These are phyloP conservation scores for Saturnispora serradocipensis DNA, from an alignment of 805 yeast genomes.

Conservation along the genomic window DNA sequence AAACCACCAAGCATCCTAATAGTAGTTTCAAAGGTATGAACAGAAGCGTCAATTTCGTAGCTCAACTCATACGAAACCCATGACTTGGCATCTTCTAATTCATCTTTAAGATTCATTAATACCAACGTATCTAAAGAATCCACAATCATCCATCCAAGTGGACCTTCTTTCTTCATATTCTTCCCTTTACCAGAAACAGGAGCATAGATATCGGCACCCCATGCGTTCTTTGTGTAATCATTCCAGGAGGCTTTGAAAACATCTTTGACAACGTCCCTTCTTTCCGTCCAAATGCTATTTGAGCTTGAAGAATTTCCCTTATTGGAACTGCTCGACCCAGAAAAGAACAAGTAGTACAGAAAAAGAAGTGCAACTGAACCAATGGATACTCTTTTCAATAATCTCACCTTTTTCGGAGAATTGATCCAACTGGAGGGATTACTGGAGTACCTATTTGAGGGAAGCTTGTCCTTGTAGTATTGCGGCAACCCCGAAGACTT, in stretches of 20 bases:
- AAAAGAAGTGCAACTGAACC: slow-evolving; percentile 34
- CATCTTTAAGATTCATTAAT: slow-evolving; percentile 62
- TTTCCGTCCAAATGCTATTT: slow-evolving; percentile 32
- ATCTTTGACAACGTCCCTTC: slow-evolving; percentile 50
- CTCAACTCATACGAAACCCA: slow-evolving; percentile 69
- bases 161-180: slow-evolving; percentile 64
- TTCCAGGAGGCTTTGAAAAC: slow-evolving; percentile 72
- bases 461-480: slow-evolving; percentile 42
- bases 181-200: slow-evolving; percentile 56
- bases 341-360: slow-evolving; percentile 21
- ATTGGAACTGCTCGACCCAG: neutral
- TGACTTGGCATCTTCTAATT: slow-evolving; percentile 50
- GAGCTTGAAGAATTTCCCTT: neutral
- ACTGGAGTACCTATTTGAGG: slow-evolving; percentile 9
- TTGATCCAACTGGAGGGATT: slow-evolving; percentile 5
- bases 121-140: slow-evolving; percentile 78
- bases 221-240: slow-evolving; percentile 63
- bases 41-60: slow-evolving; percentile 64
- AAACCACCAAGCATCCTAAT: slow-evolving; percentile 91
- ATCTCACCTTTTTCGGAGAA: slow-evolving; percentile 20
- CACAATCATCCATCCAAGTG: slow-evolving; percentile 90
- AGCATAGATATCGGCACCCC: slow-evolving; percentile 75
- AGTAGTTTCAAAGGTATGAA: slow-evolving; percentile 88
- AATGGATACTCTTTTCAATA: slow-evolving; percentile 37
- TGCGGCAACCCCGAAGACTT: slow-evolving; percentile 29